Evolutionary conservation across 768 basidiomycete genomes (phyloP), one percentile per base, ranked within the genome.

Genomic region (Suillus weaverae): DNA sequence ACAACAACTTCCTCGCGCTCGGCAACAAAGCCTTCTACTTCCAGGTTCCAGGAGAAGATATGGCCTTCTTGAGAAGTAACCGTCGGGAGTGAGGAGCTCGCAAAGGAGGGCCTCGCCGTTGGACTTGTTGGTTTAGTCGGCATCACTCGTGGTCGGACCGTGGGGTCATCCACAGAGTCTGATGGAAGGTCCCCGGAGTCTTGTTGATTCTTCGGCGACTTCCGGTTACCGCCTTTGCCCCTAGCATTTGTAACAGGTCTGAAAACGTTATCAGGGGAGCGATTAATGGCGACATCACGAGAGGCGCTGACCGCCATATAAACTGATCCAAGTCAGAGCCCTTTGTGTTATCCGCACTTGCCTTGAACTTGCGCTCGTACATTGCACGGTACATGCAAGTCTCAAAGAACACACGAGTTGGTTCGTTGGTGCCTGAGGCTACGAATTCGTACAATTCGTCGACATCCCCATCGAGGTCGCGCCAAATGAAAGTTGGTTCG

Each of bases 391-490:
- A 92, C 84, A 98, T 91, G 78, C 95, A 93, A 32, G 89, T 89
- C 78, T 98, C 95, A 73, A 99, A 97, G 74, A 95, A 91, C 18
- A 86, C 89, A 55, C 89, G 86, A 0, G 94, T 96, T 1, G 92
- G 90, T 60, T 75, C 83, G 60, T 87, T 88, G 54, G 94, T 94
- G 14, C 83, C 85, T 4, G 87, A 81, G 33, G 92, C 89, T 20
- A 97, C 90, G 74, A 96, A 99, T 76, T 98, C 96, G 74, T 91
- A 98, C 61, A 93, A 84, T 72, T 98, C 97, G 70, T 96, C 96
- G 22, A 94, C 84, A 73, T 95, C 96, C 30, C 94, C 95, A 57
- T 92, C 85, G 14, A 95, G 83, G 75, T 98, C 96, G 64, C 92
- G 88, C 95, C 97, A 99, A 35, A 91, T 80, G 72, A 97, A 92